Conservation (phyloP, 148 eudicot genomes). For the Pharnaceum exiguum region DNA sequence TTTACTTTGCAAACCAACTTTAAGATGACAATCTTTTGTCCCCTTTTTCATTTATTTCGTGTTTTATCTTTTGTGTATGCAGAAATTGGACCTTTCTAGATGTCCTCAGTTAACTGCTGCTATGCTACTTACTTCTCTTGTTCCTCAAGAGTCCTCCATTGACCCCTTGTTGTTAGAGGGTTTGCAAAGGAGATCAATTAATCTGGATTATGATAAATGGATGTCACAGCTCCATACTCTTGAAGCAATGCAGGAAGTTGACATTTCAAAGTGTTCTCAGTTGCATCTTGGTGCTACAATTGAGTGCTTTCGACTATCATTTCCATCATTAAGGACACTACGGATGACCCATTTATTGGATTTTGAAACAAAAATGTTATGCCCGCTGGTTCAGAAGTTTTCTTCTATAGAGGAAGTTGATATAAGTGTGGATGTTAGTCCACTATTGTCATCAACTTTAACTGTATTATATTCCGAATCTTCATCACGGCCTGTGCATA, state of each 20-base stretch:
- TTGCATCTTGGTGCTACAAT: conserved; percentile 47
- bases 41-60: neutral
- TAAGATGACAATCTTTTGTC: neutral
- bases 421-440: conserved; percentile 68
- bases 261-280: conserved; percentile 68
- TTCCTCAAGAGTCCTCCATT: conserved; percentile 33
- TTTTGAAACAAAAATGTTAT: conserved; percentile 42
- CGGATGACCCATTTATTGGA: conserved; percentile 55
- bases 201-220: conserved; percentile 19
- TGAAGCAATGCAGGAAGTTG: conserved; percentile 58
- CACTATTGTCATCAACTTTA: conserved; percentile 44
- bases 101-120: conserved; percentile 61
- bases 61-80: conserved; percentile 25
- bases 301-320: conserved; percentile 56
- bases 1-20: too few relatives aligned
- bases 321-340: conserved; percentile 58
- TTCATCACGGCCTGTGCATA: conserved; percentile 9
- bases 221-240: conserved; percentile 31
- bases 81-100: conserved; percentile 83
- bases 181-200: conserved; percentile 13
- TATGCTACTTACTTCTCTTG: conserved; percentile 46
- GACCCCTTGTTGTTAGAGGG: conserved; percentile 27
- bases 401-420: conserved; percentile 55
- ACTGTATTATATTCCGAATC: conserved; percentile 46
- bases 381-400: conserved; percentile 38